phyloP scores from a whole-genome alignment of 83 land plant species.

The Larix sibirica region DNA sequence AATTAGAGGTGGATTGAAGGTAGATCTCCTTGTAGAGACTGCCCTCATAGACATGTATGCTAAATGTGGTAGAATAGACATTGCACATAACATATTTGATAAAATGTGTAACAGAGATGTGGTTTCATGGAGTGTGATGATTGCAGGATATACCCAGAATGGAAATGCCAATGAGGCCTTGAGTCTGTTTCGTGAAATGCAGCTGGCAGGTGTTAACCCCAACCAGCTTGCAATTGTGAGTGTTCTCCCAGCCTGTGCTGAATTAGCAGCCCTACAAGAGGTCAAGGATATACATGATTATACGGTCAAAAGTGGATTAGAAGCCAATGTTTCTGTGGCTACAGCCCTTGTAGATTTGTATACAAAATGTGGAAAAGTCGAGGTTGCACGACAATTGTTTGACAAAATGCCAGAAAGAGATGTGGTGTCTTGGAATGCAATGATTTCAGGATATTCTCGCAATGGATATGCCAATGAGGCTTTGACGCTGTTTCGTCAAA shows the following conservation, averaged over 20 bases:
- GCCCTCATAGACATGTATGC: background rate
- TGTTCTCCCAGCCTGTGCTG: conserved; percentile 50
- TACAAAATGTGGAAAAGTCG: conserved; percentile 66
- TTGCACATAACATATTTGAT: background rate
- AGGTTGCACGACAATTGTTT: conserved; percentile 20
- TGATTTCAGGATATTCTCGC: conserved; percentile 50
- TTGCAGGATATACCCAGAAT: background rate
- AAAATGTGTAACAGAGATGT: background rate
- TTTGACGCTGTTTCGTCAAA: conserved; percentile 37
- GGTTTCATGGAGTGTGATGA: background rate
- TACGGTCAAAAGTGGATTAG: conserved; percentile 24
- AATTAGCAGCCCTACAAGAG: conserved; percentile 37
- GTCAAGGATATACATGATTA: conserved; percentile 39
- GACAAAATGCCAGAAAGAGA: conserved; percentile 25
- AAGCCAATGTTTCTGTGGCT: conserved; percentile 26
- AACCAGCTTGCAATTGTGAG: conserved; percentile 30
- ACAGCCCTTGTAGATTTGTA: conserved; percentile 60
- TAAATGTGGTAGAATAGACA: background rate
- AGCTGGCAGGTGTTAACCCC: conserved; percentile 21
- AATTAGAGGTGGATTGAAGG: background rate
- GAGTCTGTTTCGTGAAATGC: background rate
- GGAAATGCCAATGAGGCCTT: background rate
- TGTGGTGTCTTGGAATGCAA: conserved; percentile 48
- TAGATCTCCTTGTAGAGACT: background rate
- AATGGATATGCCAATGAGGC: conserved; percentile 46